phyloP scores from a whole-genome alignment of 83 land plant genomes.

The Picea mariana region DNA sequence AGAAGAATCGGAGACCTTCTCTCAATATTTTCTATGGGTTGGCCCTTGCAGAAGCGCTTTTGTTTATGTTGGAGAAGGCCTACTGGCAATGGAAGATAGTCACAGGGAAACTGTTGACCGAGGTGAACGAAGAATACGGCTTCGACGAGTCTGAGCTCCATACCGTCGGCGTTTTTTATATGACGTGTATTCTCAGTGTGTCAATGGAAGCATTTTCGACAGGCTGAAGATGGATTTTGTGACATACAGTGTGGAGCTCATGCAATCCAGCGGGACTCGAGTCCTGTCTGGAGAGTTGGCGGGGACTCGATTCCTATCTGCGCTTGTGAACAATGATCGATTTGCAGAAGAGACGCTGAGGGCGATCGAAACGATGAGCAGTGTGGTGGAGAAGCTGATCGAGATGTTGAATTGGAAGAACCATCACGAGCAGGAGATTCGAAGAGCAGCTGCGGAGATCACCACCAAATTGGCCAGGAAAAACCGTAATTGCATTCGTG shows the following conservation, averaged over 20 bases:
- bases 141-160: conserved; percentile 20
- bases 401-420: no score
- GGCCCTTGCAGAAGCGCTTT: conserved; percentile 64
- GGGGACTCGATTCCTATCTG: conserved; percentile 49
- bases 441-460: no score
- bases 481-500: no score
- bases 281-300: conserved; percentile 69
- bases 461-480: no score
- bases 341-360: conserved; percentile 55
- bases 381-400: no score
- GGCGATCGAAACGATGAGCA: no score
- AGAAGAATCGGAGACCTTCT: conserved; percentile 41
- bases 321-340: conserved; percentile 26
- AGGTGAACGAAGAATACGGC: conserved; percentile 52
- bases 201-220: conserved; percentile 82
- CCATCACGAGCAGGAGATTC: no score
- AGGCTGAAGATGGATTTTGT: conserved; percentile 89
- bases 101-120: conserved; percentile 35
- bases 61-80: conserved; percentile 74
- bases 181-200: conserved; percentile 69
- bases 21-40: conserved; percentile 70
- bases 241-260: conserved; percentile 51
- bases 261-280: conserved; percentile 44
- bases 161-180: conserved; percentile 67
- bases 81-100: conserved; percentile 79